Percentiles rank a stretch among this genome's conserved stretches.
Conservation (phyloP, 352 stramenopile species). For the Pythium rhizo-oryzae region DNA sequence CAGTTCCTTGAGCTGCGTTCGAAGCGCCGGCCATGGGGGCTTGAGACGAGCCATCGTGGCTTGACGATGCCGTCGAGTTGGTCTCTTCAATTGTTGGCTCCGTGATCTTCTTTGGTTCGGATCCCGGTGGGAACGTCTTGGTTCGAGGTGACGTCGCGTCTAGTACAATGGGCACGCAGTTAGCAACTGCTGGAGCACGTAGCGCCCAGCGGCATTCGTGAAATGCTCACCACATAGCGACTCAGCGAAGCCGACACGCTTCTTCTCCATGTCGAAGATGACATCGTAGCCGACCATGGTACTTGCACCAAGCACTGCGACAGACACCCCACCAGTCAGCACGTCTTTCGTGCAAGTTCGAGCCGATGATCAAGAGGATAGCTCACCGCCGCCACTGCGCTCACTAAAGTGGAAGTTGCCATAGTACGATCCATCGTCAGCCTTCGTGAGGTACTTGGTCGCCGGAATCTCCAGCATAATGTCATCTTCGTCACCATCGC, state of each 20-base stretch:
- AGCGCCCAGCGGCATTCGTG: too few species aligned
- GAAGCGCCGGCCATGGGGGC: neutral
- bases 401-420: conserved; percentile 87
- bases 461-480: conserved; percentile 67
- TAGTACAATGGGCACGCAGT: neutral
- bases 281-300: conserved; percentile 83
- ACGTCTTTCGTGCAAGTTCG: too few species aligned
- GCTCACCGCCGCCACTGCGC: conserved; percentile 70
- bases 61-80: conserved; percentile 1
- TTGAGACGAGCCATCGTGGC: neutral
- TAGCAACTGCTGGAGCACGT: neutral
- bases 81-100: conserved; percentile 25
- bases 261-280: conserved; percentile 82
- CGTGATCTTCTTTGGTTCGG: conserved; percentile 26
- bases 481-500: conserved; percentile 48
- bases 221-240: conserved; percentile 71
- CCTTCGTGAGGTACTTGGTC: conserved; percentile 63
- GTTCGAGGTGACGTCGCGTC: conserved; percentile 5
- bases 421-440: conserved; percentile 50
- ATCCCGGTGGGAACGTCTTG: conserved; percentile 18
- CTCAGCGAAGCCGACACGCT: conserved; percentile 79
- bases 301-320: conserved; percentile 73
- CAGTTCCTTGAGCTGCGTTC: conserved; percentile 9
- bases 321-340: neutral
- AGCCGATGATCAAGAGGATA: too few species aligned